Percentiles rank a stretch among this genome's conserved stretches.
Evolutionary conservation across 2,329 filamentous ascomycete species (phyloP).

Genomic region (Cercospora sp.): DNA sequence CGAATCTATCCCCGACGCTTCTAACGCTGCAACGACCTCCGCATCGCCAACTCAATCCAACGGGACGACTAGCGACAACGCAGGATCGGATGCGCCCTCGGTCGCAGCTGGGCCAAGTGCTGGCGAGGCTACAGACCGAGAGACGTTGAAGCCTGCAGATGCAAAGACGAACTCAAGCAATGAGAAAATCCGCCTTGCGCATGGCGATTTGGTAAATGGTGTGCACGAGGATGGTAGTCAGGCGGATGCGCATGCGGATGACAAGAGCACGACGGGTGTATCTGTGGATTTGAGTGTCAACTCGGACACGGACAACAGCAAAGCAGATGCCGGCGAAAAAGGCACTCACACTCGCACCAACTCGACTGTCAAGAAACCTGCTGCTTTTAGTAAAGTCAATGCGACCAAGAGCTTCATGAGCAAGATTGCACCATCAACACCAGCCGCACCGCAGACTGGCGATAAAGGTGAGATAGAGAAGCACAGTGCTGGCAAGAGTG

Average conservation of each 20-base stretch:
- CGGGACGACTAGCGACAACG: conserved; percentile 6
- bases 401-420: conserved; percentile 85
- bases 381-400: conserved; percentile 80
- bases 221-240: conserved; percentile 41
- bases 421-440: conserved; percentile 62
- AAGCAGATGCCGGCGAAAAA: conserved; percentile 56
- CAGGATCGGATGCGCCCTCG: conserved; percentile 21
- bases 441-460: conserved; percentile 50
- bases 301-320: conserved; percentile 74
- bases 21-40: conserved; percentile 33
- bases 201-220: conserved; percentile 25
- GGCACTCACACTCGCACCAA: conserved; percentile 58
- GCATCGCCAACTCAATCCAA: conserved; percentile 19
- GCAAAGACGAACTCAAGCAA: conserved; percentile 7
- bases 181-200: conserved; percentile 14
- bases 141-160: conserved; percentile 16
- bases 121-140: conserved; percentile 33
- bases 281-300: conserved; percentile 71
- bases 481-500: not conserved
- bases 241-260: conserved; percentile 49
- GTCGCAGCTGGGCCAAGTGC: conserved; percentile 38
- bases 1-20: conserved; percentile 46
- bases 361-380: conserved; percentile 66
- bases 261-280: conserved; percentile 62
- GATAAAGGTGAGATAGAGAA: conserved; percentile 53